Base-by-base conservation (phyloP, 2,329 filamentous ascomycete genomes). In the Escovopsis sp. region DNA sequence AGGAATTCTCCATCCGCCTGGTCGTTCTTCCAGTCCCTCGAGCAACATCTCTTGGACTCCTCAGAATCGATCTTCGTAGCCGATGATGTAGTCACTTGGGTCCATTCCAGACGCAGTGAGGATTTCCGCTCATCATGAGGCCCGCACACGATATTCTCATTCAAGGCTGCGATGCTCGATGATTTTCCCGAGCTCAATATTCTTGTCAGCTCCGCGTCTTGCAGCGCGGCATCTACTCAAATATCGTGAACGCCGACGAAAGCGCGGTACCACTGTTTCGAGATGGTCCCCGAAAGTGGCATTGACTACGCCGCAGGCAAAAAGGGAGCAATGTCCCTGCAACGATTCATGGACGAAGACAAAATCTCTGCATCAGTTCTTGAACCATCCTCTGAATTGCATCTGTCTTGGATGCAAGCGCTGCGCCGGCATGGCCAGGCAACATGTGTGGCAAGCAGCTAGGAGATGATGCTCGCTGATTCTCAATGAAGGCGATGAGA, bases 241-340 rank as follows among this genome's bases (percentile, higher is more conserved):
- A 60, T 48, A 0, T 45, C 42, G 31, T 77, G 68, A 11, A 78
- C 55, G 0, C 57, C 52, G 6, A 49, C 45, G 2, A 76, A 49
- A 8, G 56, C 53, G 3, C 45, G 48, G 0, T 55, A 58, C 2
- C 68, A 67, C 33, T 66, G 58, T 1, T 48, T 32, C 0, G 70
- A 70, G n/a, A 80, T 66, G 5, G n/a, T n/a, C n/a, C n/a, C n/a
- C n/a, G n/a, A n/a, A n/a, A n/a, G n/a, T n/a, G n/a, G n/a, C n/a
- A n/a, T n/a, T n/a, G n/a, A n/a, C n/a, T n/a, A n/a, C n/a, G n/a
- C n/a, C n/a, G n/a, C n/a, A n/a, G n/a, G n/a, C n/a, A n/a, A n/a
- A n/a, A n/a, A n/a, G n/a, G n/a, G n/a, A n/a, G n/a, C n/a, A 79
- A 75, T 46, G 79, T 74, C 3, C 76, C 76, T 0, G 69, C 68